Conservation (phyloP, 1,284 basidiomycete species). For the Pseudozyma sp. region DNA sequence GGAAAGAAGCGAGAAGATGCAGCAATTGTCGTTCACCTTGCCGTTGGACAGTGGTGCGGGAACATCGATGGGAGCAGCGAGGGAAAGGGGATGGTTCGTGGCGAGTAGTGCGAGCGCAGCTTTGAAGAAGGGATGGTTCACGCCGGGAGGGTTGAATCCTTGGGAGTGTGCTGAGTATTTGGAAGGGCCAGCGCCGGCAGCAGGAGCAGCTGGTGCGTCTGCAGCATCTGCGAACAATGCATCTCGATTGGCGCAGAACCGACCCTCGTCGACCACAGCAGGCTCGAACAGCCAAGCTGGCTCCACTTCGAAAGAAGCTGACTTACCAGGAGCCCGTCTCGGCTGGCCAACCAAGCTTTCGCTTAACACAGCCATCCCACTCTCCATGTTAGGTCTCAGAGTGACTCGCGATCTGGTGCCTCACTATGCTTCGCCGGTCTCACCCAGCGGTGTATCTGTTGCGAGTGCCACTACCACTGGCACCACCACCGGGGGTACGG, state of each 20-base stretch:
- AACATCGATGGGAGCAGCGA: background rate
- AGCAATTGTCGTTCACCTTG: constrained; percentile 16
- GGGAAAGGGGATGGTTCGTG: constrained; percentile 17
- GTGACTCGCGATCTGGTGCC: constrained; percentile 48
- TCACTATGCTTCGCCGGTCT: constrained; percentile 26
- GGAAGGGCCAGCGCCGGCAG: constrained; percentile 13
- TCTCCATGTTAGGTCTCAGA: constrained; percentile 23
- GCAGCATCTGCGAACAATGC: too few relatives aligned
- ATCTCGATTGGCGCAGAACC: background rate
- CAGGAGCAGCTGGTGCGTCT: constrained; percentile 1
- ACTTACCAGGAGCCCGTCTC: constrained; percentile 25
- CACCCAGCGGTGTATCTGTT: background rate
- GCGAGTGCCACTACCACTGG: background rate
- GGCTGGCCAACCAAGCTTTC: constrained; percentile 33
- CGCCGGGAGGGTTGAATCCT: constrained; percentile 29
- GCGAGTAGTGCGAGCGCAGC: constrained; percentile 31
- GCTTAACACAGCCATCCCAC: constrained; percentile 39
- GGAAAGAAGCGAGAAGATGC: constrained; percentile 19
- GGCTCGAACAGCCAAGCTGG: background rate
- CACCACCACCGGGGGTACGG: background rate
- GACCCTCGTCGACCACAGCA: background rate
- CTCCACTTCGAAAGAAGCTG: background rate
- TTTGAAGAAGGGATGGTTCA: constrained; percentile 34
- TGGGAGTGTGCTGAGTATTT: constrained; percentile 53
- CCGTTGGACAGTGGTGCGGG: constrained; percentile 13